Evolutionary conservation across 352 stramenopile species (phyloP).

Genomic region (Aphanomyces cochlioides): DNA sequence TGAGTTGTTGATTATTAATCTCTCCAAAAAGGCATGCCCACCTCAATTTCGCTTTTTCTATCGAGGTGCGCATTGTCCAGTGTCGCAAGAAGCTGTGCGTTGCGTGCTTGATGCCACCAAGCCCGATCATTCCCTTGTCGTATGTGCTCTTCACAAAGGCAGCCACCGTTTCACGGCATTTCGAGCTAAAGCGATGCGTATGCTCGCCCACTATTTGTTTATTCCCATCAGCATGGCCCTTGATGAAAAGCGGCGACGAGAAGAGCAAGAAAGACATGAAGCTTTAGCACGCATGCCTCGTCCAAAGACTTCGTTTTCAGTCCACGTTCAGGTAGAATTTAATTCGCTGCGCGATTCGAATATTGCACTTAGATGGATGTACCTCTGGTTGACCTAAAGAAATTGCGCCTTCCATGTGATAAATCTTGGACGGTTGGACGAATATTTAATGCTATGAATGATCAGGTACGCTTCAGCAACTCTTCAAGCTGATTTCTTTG

Average conservation of each 20-base stretch:
- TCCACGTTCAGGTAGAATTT: slow-evolving; percentile 1
- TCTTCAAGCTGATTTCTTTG: no score
- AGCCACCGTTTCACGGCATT: not conserved
- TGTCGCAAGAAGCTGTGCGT: slow-evolving; percentile 1
- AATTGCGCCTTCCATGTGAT: not conserved
- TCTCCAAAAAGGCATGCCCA: slow-evolving; percentile 1
- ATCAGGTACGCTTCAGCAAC: no score
- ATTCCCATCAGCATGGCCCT: slow-evolving; percentile 1
- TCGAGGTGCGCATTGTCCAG: not conserved
- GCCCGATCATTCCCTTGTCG: not conserved
- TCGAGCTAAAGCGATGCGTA: not conserved
- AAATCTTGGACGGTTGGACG: no score
- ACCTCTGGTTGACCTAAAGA: not conserved
- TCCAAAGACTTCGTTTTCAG: not conserved
- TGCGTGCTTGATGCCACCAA: not conserved
- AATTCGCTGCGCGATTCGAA: not conserved
- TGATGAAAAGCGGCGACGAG: not conserved
- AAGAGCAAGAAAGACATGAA: not conserved
- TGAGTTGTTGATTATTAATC: not conserved
- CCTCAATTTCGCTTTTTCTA: not conserved
- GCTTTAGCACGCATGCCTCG: not conserved
- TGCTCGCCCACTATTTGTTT: not conserved
- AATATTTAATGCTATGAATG: no score
- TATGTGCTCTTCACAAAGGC: slow-evolving; percentile 1
- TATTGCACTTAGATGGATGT: not conserved